Evolutionary conservation across 2,329 filamentous ascomycete species (phyloP), one percentile per base, ranked within the genome.

Genomic region (Nothopassalora personata): DNA sequence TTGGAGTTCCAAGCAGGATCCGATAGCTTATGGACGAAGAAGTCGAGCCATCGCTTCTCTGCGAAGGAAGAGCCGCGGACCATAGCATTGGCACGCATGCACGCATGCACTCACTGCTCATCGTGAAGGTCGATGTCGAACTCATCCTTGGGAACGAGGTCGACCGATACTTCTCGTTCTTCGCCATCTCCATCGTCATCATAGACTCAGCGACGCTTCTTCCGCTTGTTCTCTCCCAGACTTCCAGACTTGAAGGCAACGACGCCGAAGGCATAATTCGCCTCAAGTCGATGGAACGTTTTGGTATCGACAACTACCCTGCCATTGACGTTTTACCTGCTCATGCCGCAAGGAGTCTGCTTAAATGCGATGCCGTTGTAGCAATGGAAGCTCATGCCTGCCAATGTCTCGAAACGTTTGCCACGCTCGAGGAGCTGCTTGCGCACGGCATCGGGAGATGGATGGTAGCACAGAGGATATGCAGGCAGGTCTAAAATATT

Each of bases 61-160:
- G 65, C 64, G 33, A 74, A 69, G 13, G 67, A 69, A 64, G 68
- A 74, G n/a, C 73, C 73, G 33, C 69, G 70, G 7, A 70, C 68
- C 49, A 64, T 70, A 13, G 72, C 70, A 30, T 66, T 70, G n/a
- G 70, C 70, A 2, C 73, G 65, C 6, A 71, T 60, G 54, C 65
- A 67, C 73, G 65, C 6, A 71, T 60, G 54, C 65, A 67, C 56
- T 70, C 67, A 59, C 56, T 70, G 67, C 10, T 64, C 65, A 34
- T 70, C 67, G 64, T 67, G 15, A 70, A 57, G 66, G 13, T 66
- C 66, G 10, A 68, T 57, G 23, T 67, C 56, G 2, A 65, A 59
- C 39, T 60, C 56, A 36, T 63, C 56, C 10, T 60, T 45, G 3
- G 67, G 61, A 13, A 68, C 51, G 4, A 70, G 56, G 39, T 68